A percentile compares a stretch with the other conserved stretches of the same genome.
These are phyloP conservation scores for Ormosia semicastrata DNA, from an alignment of 306 rosid genomes.

Conservation along the genomic window DNA sequence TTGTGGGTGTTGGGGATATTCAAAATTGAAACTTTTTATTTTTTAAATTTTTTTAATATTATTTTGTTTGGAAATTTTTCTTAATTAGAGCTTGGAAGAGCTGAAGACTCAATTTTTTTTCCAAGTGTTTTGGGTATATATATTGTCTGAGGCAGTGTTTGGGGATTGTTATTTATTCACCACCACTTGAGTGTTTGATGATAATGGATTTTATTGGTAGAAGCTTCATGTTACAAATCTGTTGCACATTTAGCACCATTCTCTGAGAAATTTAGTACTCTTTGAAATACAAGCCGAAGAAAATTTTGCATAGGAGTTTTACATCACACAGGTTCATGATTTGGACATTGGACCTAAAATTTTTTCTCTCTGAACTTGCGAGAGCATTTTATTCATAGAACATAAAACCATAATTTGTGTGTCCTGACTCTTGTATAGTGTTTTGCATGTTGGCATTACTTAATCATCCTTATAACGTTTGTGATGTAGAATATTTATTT, in stretches of 20 bases:
- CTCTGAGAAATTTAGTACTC: background rate
- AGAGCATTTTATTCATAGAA: no score
- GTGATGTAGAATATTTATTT: background rate
- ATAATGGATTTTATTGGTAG: background rate
- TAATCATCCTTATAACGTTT: background rate
- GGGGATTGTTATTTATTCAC: background rate
- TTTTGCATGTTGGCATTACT: background rate
- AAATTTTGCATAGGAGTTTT: background rate
- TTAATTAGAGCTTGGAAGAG: background rate
- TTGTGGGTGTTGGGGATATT: background rate
- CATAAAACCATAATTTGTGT: background rate
- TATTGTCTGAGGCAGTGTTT: background rate
- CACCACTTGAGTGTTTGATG: background rate
- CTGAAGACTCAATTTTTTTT: no score
- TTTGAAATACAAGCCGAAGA: background rate
- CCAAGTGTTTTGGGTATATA: background rate
- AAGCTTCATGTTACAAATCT: background rate
- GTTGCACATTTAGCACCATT: background rate
- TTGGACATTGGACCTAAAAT: background rate
- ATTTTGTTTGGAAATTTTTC: no score
- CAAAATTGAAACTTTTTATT: background rate
- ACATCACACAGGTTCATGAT: background rate
- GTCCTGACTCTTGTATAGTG: background rate
- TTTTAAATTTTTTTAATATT: no score
- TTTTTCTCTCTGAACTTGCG: no score